phyloP scores from a whole-genome alignment of 345 rosid species.

The Clausena lansium region DNA sequence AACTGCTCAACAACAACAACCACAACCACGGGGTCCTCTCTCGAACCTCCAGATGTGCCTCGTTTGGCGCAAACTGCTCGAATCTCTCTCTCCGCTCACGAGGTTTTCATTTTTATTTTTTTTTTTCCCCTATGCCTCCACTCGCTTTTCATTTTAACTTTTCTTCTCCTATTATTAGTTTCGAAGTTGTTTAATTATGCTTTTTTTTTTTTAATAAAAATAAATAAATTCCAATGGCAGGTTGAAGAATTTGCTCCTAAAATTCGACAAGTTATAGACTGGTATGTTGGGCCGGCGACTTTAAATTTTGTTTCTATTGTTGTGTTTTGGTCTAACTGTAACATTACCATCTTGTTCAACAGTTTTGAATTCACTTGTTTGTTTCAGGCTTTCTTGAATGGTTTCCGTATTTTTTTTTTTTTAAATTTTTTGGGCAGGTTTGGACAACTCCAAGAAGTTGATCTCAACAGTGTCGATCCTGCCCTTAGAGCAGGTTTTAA shows the following conservation, averaged over 20 bases:
- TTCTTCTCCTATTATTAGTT: not conserved
- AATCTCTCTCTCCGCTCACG: slow-evolving; percentile 61
- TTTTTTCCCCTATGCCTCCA: not conserved
- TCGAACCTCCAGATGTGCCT: slow-evolving; percentile 63
- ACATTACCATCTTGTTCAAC: not conserved
- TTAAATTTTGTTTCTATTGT: not conserved
- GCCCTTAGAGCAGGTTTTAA: slow-evolving; percentile 75
- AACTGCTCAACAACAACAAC: slow-evolving; percentile 43
- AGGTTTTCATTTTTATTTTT: slow-evolving; percentile 35
- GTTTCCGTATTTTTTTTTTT: not conserved
- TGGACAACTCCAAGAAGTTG: slow-evolving; percentile 89
- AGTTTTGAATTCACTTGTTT: not conserved
- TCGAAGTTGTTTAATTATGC: not conserved
- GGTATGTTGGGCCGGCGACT: slow-evolving; percentile 35
- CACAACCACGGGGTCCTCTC: slow-evolving; percentile 33
- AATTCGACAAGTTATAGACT: slow-evolving; percentile 65
- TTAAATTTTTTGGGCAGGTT: slow-evolving; percentile 64
- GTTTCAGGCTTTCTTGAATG: not conserved
- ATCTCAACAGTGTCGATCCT: slow-evolving; percentile 70
- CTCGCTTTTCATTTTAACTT: not conserved
- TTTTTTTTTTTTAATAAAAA: too few species aligned
- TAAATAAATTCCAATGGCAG: slow-evolving; percentile 23
- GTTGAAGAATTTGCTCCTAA: slow-evolving; percentile 67
- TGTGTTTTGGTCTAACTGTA: not conserved
- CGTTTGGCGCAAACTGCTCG: slow-evolving; percentile 81